These are phyloP conservation scores for Phytopythium kandeliae DNA, from an alignment of 352 stramenopile species.

Conservation along the genomic window DNA sequence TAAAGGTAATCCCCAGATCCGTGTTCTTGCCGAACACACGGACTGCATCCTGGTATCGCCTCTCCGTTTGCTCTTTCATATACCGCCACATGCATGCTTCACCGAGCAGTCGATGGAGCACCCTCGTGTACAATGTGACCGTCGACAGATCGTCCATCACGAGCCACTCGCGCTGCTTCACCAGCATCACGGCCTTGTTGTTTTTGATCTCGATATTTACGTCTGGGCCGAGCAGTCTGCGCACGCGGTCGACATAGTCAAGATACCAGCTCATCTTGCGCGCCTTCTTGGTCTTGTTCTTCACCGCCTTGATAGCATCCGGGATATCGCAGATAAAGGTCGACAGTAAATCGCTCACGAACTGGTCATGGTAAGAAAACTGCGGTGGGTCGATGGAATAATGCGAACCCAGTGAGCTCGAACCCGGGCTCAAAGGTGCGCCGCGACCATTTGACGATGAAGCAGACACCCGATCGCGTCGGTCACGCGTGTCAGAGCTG, in stretches of 20 bases:
- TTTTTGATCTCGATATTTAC: conserved; percentile 39
- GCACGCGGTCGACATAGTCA: conserved; percentile 49
- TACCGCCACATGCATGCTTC: conserved; percentile 41
- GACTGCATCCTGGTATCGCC: conserved; percentile 17
- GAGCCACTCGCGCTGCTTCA: conserved; percentile 49
- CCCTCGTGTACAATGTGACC: conserved; percentile 29
- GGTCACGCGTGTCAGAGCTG: neutral
- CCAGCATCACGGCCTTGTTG: conserved; percentile 27
- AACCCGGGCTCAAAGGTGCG: neutral
- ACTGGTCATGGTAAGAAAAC: conserved; percentile 51
- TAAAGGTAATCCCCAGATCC: conserved; percentile 36
- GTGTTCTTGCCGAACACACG: conserved; percentile 10
- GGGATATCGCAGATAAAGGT: conserved; percentile 57
- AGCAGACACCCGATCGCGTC: neutral
- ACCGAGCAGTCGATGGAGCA: conserved; percentile 38
- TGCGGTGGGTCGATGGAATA: conserved; percentile 19
- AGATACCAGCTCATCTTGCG: conserved; percentile 72
- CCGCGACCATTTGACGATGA: neutral
- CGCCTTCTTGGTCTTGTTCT: conserved; percentile 62
- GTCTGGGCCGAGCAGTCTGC: conserved; percentile 26
- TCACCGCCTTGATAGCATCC: conserved; percentile 32
- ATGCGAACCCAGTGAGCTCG: neutral
- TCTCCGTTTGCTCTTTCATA: conserved; percentile 34
- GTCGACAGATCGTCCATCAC: conserved; percentile 34
- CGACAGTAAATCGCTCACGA: conserved; percentile 40